These are phyloP conservation scores for Helicocarpus griseus DNA, from an alignment of 2,329 filamentous ascomycete genomes.

Conservation along the genomic window DNA sequence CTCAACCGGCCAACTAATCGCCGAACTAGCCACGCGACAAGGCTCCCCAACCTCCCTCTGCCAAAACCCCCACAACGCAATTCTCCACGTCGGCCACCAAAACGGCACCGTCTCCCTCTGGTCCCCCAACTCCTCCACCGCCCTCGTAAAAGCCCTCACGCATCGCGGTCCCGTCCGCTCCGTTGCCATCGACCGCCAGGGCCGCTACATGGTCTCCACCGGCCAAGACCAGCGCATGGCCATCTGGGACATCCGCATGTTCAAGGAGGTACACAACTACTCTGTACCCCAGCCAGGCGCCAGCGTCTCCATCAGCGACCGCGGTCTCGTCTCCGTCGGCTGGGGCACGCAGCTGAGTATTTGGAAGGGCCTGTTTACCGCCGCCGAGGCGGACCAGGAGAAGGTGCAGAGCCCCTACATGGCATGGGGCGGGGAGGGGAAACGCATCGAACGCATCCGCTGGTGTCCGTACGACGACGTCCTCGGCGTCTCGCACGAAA, in stretches of 20 bases:
- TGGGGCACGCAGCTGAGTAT: constrained; percentile 84
- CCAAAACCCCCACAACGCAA: constrained; percentile 87
- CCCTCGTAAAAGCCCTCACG: constrained; percentile 82
- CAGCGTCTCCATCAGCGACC: constrained; percentile 79
- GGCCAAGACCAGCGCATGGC: constrained; percentile 86
- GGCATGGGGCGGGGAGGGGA: constrained; percentile 80
- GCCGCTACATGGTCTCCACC: constrained; percentile 89
- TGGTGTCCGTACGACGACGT: constrained; percentile 97
- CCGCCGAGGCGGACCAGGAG: constrained; percentile 58
- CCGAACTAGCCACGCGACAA: constrained; percentile 73
- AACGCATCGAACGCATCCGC: constrained; percentile 65
- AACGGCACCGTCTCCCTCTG: constrained; percentile 91
- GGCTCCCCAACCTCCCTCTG: constrained; percentile 74
- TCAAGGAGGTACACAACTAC: constrained; percentile 85
- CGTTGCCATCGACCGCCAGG: constrained; percentile 76
- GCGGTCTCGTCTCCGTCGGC: constrained; percentile 75
- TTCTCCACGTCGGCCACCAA: constrained; percentile 86
- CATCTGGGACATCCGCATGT: constrained; percentile 93
- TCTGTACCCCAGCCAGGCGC: constrained; percentile 73
- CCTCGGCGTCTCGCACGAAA: constrained; percentile 71
- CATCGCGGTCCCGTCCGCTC: constrained; percentile 83
- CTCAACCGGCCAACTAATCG: constrained; percentile 80
- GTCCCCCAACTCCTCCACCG: constrained; percentile 82
- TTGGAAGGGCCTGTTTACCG: constrained; percentile 83
- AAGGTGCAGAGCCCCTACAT: constrained; percentile 87